phyloP scores from a whole-genome alignment of 257 asterid species.

The Scutellaria galericulata region DNA sequence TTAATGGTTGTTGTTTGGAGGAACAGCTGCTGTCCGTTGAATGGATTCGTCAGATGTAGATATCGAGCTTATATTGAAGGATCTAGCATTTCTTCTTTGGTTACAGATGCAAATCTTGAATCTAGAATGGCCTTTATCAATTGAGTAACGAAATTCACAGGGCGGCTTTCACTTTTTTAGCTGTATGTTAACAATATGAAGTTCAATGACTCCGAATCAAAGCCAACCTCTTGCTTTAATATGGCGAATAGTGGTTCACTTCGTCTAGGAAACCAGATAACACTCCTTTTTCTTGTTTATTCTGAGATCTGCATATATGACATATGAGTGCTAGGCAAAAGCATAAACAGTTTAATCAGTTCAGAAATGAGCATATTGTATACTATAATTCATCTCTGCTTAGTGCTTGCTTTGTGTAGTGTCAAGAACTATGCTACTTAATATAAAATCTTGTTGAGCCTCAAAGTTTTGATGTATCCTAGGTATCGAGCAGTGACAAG shows the following conservation, averaged over 20 bases:
- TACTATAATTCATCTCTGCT: background rate
- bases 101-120: background rate
- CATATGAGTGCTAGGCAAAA: background rate
- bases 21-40: background rate
- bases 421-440: no score
- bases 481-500: slow-evolving; percentile 94
- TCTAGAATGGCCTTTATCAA: background rate
- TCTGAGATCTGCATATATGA: slow-evolving; percentile 10
- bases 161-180: background rate
- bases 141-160: background rate
- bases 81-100: background rate
- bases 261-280: background rate
- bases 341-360: background rate
- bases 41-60: background rate
- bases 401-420: no score
- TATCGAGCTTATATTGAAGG: background rate
- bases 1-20: background rate
- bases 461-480: slow-evolving; percentile 2
- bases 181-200: background rate
- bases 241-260: slow-evolving; percentile 1
- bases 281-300: background rate
- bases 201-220: background rate
- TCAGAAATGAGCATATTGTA: background rate
- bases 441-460: slow-evolving; percentile 5
- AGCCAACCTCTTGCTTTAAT: background rate